Evolutionary conservation across 306 rosid genomes (phyloP).

Genomic region (Lathyrus sativus): DNA sequence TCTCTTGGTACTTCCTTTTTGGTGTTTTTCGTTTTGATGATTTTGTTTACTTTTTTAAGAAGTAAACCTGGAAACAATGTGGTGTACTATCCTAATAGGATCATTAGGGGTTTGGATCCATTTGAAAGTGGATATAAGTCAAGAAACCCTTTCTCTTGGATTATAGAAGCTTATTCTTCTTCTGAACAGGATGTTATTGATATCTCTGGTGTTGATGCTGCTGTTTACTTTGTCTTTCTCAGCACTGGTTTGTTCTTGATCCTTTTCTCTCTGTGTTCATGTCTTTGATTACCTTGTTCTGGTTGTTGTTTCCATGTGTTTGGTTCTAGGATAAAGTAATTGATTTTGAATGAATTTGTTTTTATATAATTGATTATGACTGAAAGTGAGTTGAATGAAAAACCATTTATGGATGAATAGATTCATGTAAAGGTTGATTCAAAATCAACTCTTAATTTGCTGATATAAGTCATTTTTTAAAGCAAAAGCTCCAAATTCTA

Average conservation of each 20-base stretch:
- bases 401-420: no score
- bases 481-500: no score
- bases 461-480: no score
- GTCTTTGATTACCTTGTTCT: neutral
- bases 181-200: conserved; percentile 68
- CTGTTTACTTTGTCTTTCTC: conserved; percentile 86
- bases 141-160: conserved; percentile 83
- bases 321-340: neutral
- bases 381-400: no score
- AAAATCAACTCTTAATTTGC: no score
- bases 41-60: conserved; percentile 63
- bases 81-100: conserved; percentile 89
- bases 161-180: conserved; percentile 65
- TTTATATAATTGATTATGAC: no score
- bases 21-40: conserved; percentile 69
- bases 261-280: neutral
- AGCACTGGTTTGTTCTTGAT: conserved; percentile 59
- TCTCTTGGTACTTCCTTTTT: conserved; percentile 82
- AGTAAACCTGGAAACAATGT: conserved; percentile 73
- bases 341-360: neutral
- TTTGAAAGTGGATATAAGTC: conserved; percentile 48
- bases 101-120: conserved; percentile 74
- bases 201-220: conserved; percentile 87
- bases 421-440: no score
- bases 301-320: conserved; percentile 14